A percentile compares a stretch with the other conserved stretches of the same genome.
phyloP scores from a whole-genome alignment of 179 eudicot genomes.

The Nepenthes alata region DNA sequence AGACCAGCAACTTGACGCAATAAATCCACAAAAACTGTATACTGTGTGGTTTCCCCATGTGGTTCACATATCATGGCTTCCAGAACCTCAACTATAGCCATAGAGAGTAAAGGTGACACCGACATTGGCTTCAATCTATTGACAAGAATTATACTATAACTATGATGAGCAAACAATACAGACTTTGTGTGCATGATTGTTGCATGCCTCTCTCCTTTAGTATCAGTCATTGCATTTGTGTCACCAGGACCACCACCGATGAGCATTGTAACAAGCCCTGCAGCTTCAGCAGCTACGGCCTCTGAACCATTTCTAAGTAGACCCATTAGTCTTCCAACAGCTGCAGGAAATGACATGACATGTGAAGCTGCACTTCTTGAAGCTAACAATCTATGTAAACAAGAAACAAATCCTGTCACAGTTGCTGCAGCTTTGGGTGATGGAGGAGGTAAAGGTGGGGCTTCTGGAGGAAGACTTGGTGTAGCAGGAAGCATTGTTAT shows the following conservation, averaged over 20 bases:
- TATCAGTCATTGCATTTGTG: conserved; percentile 51
- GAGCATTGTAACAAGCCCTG: conserved; percentile 82
- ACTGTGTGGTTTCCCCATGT: conserved; percentile 96
- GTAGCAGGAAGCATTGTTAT: conserved; percentile 95
- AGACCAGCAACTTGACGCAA: conserved; percentile 93
- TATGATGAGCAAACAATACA: conserved; percentile 71
- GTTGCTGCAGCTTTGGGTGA: conserved; percentile 99
- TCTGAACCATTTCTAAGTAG: conserved; percentile 97
- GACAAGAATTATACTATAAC: conserved; percentile 60
- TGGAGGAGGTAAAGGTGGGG: conserved; percentile 92
- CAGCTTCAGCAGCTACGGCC: conserved; percentile 90
- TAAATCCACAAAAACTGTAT: conserved; percentile 87
- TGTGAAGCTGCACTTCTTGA: conserved; percentile 98
- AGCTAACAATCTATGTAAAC: conserved; percentile 77
- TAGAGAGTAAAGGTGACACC: conserved; percentile 82
- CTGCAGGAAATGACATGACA: conserved; percentile 96
- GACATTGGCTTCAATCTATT: conserved; percentile 89
- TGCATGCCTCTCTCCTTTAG: conserved; percentile 93
- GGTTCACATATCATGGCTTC: conserved; percentile 99
- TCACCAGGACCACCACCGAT: conserved; percentile 97
- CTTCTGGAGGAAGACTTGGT: conserved; percentile 89
- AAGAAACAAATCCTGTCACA: conserved; percentile 77
- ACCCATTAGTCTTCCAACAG: conserved; percentile 99
- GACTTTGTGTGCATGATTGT: conserved; percentile 91
- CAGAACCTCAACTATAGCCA: conserved; percentile 90